phyloP scores from a whole-genome alignment of 495 filamentous ascomycete genomes.

The Aspergillus baeticus region DNA sequence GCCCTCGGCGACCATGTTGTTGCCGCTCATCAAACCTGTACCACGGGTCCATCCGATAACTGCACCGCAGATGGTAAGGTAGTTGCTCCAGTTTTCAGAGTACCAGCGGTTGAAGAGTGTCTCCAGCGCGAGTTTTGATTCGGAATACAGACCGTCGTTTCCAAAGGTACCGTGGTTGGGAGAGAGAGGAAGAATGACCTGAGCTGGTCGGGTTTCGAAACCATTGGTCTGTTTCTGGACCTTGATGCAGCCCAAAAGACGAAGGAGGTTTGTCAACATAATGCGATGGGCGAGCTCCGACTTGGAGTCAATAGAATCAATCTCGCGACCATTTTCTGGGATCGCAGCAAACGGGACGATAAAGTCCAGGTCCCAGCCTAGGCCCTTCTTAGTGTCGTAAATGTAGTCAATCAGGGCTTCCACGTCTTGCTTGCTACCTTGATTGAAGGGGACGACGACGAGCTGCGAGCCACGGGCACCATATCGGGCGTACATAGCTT shows the following conservation, averaged over 20 bases:
- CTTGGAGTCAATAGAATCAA: conserved; percentile 95
- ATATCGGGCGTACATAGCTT: conserved; percentile 94
- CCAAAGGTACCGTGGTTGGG: conserved; percentile 99
- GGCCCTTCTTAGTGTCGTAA: conserved; percentile 93
- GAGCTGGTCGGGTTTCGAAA: conserved; percentile 91
- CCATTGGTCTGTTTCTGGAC: conserved; percentile 80
- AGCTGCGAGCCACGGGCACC: conserved; percentile 93
- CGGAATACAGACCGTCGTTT: conserved; percentile 96
- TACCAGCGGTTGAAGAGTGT: conserved; percentile 99
- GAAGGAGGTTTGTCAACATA: conserved; percentile 96
- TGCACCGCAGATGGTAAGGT: conserved; percentile 97
- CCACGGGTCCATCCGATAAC: conserved; percentile 99
- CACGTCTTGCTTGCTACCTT: conserved; percentile 96
- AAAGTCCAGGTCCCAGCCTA: conserved; percentile 97
- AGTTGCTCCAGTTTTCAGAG: conserved; percentile 95
- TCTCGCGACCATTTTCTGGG: conserved; percentile 95
- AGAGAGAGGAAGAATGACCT: conserved; percentile 93
- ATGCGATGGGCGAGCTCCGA: conserved; percentile 98
- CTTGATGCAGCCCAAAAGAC: conserved; percentile 88
- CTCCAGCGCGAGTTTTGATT: conserved; percentile 95
- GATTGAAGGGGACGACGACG: conserved; percentile 98
- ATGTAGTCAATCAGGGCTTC: conserved; percentile 92
- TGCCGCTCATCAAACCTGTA: conserved; percentile 95
- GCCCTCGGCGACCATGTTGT: conserved; percentile 96
- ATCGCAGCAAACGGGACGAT: conserved; percentile 97